phyloP scores from a whole-genome alignment of 2,329 filamentous ascomycete species.

The Colletotrichum sansevieriae region DNA sequence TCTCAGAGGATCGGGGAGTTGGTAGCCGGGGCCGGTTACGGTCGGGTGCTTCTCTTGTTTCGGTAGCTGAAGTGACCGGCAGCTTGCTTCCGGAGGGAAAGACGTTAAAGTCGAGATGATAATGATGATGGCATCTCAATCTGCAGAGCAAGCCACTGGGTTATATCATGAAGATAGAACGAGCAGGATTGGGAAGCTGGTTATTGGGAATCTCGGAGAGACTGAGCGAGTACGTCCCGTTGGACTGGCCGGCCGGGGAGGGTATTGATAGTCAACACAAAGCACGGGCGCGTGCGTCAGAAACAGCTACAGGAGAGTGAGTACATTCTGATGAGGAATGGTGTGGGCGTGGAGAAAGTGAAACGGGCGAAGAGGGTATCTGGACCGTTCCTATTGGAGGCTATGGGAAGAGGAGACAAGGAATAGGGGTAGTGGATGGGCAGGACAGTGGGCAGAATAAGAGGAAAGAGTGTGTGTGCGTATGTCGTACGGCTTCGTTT shows the following conservation, averaged over 20 bases:
- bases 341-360: slow-evolving; percentile 22
- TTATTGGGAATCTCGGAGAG: slow-evolving; percentile 10
- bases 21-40: slow-evolving; percentile 10
- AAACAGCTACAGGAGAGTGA: slow-evolving; percentile 7
- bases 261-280: slow-evolving; percentile 29
- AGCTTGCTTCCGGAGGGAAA: neutral
- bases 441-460: no score
- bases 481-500: no score
- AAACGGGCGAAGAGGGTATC: slow-evolving; percentile 21
- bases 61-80: neutral
- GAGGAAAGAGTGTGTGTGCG: no score
- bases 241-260: slow-evolving; percentile 20
- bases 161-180: slow-evolving; percentile 21
- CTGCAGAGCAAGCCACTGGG: slow-evolving; percentile 22
- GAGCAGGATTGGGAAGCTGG: slow-evolving; percentile 17
- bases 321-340: slow-evolving; percentile 21
- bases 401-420: slow-evolving; percentile 6
- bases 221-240: slow-evolving; percentile 26
- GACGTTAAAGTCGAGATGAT: neutral
- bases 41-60: slow-evolving; percentile 10
- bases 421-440: neutral
- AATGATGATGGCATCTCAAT: neutral
- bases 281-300: slow-evolving; percentile 33
- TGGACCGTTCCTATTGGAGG: slow-evolving; percentile 20
- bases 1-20: neutral